Percentiles rank a stretch among this genome's conserved stretches.
These are phyloP conservation scores for Colletotrichum sp. DNA, from an alignment of 2,329 filamentous ascomycete genomes.

Conservation along the genomic window DNA sequence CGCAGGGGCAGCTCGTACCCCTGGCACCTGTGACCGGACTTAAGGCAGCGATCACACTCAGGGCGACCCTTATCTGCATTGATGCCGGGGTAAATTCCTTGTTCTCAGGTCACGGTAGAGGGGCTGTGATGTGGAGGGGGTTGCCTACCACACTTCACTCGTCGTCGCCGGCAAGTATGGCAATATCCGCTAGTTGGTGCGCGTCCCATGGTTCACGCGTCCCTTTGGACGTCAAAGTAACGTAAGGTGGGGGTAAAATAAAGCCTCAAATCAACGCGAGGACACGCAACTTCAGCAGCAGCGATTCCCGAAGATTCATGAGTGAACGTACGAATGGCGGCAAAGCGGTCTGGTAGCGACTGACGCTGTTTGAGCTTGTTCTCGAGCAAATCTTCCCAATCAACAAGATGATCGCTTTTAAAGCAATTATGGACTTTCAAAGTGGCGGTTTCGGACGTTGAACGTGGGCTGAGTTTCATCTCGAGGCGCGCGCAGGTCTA, in stretches of 20 bases:
- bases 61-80: not conserved
- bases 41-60: not conserved
- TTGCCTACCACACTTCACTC: not conserved
- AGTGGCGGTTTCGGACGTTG: accelerated
- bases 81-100: not conserved
- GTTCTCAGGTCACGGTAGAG: not conserved
- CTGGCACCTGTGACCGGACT: not conserved
- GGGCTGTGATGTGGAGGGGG: not conserved
- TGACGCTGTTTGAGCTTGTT: not conserved
- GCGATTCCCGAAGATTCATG: not conserved
- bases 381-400: not conserved
- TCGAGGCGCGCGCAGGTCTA: not conserved
- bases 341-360: not conserved
- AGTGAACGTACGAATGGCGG: not conserved
- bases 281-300: not conserved
- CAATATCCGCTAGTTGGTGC: not conserved
- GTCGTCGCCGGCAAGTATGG: not conserved
- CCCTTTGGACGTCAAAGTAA: accelerated
- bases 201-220: not conserved
- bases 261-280: not conserved
- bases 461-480: not conserved
- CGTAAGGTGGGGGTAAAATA: not conserved
- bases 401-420: not conserved
- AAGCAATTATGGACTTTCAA: not conserved
- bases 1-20: not conserved